Conservation (phyloP, 2,329 filamentous ascomycete species). For the Aspergillus sp. region DNA sequence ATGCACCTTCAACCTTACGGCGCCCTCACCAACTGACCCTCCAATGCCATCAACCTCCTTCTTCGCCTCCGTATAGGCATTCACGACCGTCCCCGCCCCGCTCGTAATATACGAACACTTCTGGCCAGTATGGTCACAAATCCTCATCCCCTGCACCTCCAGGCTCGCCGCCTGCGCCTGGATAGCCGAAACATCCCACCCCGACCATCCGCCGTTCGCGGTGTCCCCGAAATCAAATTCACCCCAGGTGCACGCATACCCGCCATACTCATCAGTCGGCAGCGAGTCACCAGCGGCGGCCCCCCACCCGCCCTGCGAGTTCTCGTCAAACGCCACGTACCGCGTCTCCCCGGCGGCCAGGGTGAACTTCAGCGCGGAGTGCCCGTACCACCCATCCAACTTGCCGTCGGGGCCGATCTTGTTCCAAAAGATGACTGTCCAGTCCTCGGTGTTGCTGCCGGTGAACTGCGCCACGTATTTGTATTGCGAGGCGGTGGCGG, state of each 20-base stretch:
- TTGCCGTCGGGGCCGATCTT: conserved; percentile 35
- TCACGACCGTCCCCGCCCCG: conserved; percentile 18
- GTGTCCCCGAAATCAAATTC: conserved; percentile 37
- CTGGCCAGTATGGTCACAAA: conserved; percentile 24
- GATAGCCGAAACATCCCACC: conserved; percentile 41
- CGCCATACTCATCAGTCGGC: conserved; percentile 30
- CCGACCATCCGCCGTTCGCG: conserved; percentile 34
- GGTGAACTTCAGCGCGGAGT: conserved; percentile 30
- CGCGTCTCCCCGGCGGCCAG: conserved; percentile 29
- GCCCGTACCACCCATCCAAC: conserved; percentile 36
- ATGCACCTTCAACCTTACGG: conserved; percentile 26
- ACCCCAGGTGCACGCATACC: conserved; percentile 37
- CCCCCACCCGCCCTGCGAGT: conserved; percentile 37
- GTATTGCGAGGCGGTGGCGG: conserved; percentile 28
- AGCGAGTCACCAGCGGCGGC: conserved; percentile 25
- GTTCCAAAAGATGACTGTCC: conserved; percentile 40
- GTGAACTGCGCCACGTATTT: conserved; percentile 36
- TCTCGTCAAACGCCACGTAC: conserved; percentile 38
- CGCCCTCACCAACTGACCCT: conserved; percentile 27
- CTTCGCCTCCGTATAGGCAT: conserved; percentile 27
- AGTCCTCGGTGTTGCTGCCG: conserved; percentile 28
- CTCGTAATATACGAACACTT: conserved; percentile 29
- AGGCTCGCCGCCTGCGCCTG: conserved; percentile 28
- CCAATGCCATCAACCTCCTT: conserved; percentile 33
- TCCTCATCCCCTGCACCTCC: conserved; percentile 35